Base-by-base conservation (phyloP, 768 basidiomycete genomes). In the Multifurca ochricompacta region DNA sequence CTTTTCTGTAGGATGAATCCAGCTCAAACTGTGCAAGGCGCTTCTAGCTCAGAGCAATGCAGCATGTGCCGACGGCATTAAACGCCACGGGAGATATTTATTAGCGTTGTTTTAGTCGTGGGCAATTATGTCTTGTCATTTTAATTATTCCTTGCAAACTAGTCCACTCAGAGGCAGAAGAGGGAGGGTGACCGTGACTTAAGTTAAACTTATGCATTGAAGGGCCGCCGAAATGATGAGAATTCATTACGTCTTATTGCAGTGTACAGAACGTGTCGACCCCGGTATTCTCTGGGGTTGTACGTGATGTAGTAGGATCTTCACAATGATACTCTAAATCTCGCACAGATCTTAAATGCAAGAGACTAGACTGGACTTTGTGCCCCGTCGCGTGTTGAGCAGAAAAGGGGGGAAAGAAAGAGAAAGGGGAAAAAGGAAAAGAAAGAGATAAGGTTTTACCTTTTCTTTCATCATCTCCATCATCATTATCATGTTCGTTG, bases 401-500 rank as follows among this genome's bases (percentile, higher is more conserved):
- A 18, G 14, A 18, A 0, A n/a, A 11, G 8, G 27, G 1, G 16
- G 23, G 14, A 19, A 46, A 39, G 16, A 11, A 25, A 8, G 11
- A 35, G 10, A 21, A 18, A 25, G 6, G 16, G 16, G 23, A 18
- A 14, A 28, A 4, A n/a, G 11, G 10, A 5, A 25, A 21, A 18
- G 31, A 16, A 8, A n/a, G 18, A 9, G n/a, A 56, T 56, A 52
- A 57, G 50, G 45, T 57, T 57, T 57, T 57, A 25, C 52, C 48
- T 56, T 34, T 50, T 13, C 16, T 21, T 48, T 23, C 39, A 46
- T 36, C 41, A 30, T 40, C 27, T 27, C 13, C 45, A 47, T 25
- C 49, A 39, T n/a, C 57, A 62, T 18, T 48, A 46, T n/a, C 47
- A 63, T 63, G 62, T 48, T 55, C 54, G 23, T 51, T 50, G 43